Evolutionary conservation across 2,329 filamentous ascomycete species (phyloP).

Genomic region (Colletotrichum tropicale): DNA sequence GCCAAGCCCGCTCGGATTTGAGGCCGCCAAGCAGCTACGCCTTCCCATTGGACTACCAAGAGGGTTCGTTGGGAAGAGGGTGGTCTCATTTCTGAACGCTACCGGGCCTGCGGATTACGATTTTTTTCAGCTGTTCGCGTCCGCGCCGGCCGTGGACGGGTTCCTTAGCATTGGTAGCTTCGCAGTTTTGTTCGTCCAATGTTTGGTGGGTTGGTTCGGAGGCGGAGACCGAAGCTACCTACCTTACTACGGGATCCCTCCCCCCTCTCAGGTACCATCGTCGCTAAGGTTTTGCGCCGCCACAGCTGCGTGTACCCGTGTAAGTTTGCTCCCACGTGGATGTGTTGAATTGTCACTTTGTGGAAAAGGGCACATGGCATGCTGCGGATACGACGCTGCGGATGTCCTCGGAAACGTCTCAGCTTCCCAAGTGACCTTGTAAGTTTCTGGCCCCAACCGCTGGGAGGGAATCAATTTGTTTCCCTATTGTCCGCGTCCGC

Average conservation of each 20-base stretch:
- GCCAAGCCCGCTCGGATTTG: not conserved
- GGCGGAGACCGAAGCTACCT: not conserved
- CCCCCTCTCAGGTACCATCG: not conserved
- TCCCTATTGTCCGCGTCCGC: not conserved
- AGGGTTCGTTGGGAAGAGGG: not conserved
- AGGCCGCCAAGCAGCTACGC: not conserved
- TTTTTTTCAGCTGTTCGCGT: not conserved
- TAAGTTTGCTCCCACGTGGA: not conserved
- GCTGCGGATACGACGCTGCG: not conserved
- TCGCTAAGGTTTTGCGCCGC: not conserved
- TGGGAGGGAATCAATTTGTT: not conserved
- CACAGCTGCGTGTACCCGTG: not conserved
- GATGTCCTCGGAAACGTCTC: not conserved
- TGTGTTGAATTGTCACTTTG: not conserved
- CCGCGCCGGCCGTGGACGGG: not conserved
- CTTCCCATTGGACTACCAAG: not conserved
- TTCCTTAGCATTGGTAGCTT: not conserved
- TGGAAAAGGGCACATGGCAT: not conserved
- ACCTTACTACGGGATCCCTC: not conserved
- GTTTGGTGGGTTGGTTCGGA: not conserved
- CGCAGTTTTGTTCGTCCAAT: not conserved
- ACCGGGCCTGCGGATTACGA: not conserved
- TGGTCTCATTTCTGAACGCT: not conserved
- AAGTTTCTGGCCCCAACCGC: not conserved
- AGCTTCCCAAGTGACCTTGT: not conserved